phyloP scores from a whole-genome alignment of 2,329 filamentous ascomycete species.

The Ustulina deusta region DNA sequence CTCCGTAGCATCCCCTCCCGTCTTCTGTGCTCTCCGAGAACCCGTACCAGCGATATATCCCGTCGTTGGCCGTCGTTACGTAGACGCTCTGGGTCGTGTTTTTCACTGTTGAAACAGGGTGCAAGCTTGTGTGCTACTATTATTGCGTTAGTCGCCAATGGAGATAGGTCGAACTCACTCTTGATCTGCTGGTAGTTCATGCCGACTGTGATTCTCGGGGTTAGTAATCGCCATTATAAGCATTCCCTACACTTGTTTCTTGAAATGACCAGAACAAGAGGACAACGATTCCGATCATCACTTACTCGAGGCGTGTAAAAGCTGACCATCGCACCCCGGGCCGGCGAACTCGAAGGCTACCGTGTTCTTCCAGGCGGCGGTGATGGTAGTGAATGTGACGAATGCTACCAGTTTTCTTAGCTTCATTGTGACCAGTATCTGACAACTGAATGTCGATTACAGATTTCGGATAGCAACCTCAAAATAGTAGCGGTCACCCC shows the following conservation, averaged over 20 bases:
- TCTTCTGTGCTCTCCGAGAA: constrained; percentile 30
- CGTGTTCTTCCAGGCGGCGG: constrained; percentile 11
- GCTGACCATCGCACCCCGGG: not conserved
- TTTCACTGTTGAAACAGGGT: constrained; percentile 30
- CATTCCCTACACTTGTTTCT: too few species aligned
- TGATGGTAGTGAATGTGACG: not conserved
- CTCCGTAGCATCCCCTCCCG: constrained; percentile 34
- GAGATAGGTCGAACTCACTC: not conserved
- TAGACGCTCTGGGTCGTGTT: constrained; percentile 41
- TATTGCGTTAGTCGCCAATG: not conserved
- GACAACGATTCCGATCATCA: not conserved
- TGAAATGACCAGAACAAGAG: not conserved
- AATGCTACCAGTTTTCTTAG: constrained; percentile 9
- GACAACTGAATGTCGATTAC: too few species aligned
- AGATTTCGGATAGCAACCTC: not conserved
- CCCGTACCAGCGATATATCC: constrained; percentile 43
- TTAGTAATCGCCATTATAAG: not conserved
- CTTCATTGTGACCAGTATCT: not conserved
- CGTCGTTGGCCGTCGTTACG: constrained; percentile 39
- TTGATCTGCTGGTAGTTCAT: constrained; percentile 5
- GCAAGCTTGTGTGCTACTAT: not conserved
- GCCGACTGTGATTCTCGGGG: not conserved
- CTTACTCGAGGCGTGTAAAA: not conserved
- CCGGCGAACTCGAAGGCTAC: constrained; percentile 27
- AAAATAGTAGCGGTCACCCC: not conserved